Conservation (phyloP, 345 rosid genomes). For the Heritiera littoralis region DNA sequence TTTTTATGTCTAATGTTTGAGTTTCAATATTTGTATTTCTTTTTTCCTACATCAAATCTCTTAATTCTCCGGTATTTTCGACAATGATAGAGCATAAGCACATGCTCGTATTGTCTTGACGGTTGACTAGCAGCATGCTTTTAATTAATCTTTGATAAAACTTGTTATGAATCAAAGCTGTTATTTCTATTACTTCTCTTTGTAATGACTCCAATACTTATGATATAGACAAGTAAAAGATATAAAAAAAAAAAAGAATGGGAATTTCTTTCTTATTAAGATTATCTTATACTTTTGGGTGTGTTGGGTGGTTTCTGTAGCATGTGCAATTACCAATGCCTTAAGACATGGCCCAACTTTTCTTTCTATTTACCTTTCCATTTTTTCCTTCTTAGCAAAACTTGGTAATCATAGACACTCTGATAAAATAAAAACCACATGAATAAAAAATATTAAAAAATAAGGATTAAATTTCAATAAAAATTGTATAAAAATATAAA, state of each 20-base stretch:
- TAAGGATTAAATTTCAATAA: no score
- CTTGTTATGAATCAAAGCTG: background rate
- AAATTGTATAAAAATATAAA: no score
- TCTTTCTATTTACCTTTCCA: constrained; percentile 26
- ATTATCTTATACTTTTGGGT: constrained; percentile 36
- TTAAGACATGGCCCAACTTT: constrained; percentile 44
- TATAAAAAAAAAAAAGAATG: no score
- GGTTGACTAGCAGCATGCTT: background rate
- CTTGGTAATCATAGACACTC: no score
- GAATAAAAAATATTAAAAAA: no score
- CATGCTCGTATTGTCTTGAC: constrained; percentile 32
- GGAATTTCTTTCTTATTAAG: constrained; percentile 39
- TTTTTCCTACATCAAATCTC: no score
- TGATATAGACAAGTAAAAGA: constrained; percentile 24
- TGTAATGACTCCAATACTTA: constrained; percentile 33
- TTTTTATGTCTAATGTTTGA: no score
- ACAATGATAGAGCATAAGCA: constrained; percentile 26
- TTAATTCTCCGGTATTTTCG: constrained; percentile 24
- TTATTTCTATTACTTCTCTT: constrained; percentile 31
- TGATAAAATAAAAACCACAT: no score
- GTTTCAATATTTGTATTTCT: no score
- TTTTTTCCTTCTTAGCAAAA: no score
- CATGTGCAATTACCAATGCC: constrained; percentile 54
- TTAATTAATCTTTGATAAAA: background rate
- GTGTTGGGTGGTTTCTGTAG: constrained; percentile 39